Conservation (phyloP, 2,329 filamentous ascomycete species). For the Claviceps citrina region DNA sequence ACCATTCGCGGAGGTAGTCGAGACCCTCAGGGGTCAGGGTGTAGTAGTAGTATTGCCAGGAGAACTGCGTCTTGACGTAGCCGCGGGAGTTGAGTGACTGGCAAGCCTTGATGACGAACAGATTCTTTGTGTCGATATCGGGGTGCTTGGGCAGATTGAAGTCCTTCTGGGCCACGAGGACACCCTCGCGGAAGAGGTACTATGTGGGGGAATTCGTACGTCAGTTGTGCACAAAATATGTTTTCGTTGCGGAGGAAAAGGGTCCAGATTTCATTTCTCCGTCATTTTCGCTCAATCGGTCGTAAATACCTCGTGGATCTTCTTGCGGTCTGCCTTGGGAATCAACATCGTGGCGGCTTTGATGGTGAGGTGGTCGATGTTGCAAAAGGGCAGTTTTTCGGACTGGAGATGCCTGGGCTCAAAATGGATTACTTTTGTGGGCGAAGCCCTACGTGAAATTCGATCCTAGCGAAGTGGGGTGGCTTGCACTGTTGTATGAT, state of each 20-base stretch:
- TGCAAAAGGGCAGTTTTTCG: conserved; percentile 27
- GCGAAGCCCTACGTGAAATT: conserved; percentile 27
- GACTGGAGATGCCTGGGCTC: conserved; percentile 21
- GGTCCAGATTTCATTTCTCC: not conserved
- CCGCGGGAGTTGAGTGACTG: conserved; percentile 97
- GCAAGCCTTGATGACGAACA: conserved; percentile 96
- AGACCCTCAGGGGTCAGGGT: conserved; percentile 98
- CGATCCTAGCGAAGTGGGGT: conserved; percentile 21
- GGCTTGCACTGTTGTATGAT: conserved; percentile 12
- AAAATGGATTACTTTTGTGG: conserved; percentile 32
- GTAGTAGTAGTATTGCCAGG: conserved; percentile 99
- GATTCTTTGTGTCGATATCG: conserved; percentile 99
- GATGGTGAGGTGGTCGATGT: conserved; percentile 35
- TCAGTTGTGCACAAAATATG: conserved; percentile 11
- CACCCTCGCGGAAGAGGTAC: conserved; percentile 91
- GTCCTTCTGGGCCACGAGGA: conserved; percentile 98
- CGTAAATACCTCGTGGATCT: conserved; percentile 68
- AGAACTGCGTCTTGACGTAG: conserved; percentile 99
- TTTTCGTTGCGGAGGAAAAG: not conserved
- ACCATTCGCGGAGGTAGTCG: conserved; percentile 99
- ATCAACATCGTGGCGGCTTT: conserved; percentile 76
- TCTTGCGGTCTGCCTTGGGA: conserved; percentile 99
- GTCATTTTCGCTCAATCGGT: not conserved
- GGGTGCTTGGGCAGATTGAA: conserved; percentile 95
- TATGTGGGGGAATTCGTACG: conserved; percentile 20